phyloP scores from a whole-genome alignment of 768 basidiomycete species.

The Asterophora lycoperdoides region DNA sequence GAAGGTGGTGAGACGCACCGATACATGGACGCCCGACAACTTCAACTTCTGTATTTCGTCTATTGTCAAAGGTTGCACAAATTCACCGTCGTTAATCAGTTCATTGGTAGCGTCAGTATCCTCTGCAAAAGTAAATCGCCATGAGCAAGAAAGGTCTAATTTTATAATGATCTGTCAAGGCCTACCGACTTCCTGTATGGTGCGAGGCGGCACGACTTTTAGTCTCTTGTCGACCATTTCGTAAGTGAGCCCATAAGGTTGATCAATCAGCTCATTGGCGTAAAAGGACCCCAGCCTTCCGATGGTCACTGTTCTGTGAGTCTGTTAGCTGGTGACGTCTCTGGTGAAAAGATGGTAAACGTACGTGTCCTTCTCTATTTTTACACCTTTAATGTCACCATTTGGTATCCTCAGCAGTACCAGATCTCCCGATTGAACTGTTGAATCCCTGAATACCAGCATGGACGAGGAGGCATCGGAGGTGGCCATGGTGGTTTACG shows the following conservation, averaged over 20 bases:
- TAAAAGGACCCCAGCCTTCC: constrained; percentile 87
- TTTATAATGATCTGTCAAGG: neutral
- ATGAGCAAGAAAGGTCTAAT: neutral
- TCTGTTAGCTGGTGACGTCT: neutral
- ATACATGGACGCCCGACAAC: constrained; percentile 74
- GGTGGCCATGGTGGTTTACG: constrained; percentile 3
- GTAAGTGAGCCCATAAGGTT: constrained; percentile 86
- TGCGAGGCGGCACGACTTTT: constrained; percentile 53
- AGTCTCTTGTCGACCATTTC: constrained; percentile 77
- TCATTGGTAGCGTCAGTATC: constrained; percentile 98
- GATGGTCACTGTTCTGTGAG: constrained; percentile 58
- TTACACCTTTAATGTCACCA: constrained; percentile 71
- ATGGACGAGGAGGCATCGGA: constrained; percentile 2
- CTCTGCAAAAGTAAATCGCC: constrained; percentile 46
- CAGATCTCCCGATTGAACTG: constrained; percentile 67
- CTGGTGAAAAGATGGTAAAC: constrained; percentile 22
- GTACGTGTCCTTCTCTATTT: constrained; percentile 69
- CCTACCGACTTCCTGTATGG: constrained; percentile 79
- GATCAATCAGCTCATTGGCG: constrained; percentile 70
- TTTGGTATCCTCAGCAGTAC: constrained; percentile 78
- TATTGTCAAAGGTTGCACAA: constrained; percentile 77
- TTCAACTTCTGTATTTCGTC: constrained; percentile 85
- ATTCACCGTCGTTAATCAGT: constrained; percentile 82
- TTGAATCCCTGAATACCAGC: constrained; percentile 21
- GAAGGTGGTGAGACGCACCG: constrained; percentile 38